These are phyloP conservation scores for Amylostereum chailletii DNA, from an alignment of 1,284 basidiomycete genomes.

Conservation along the genomic window DNA sequence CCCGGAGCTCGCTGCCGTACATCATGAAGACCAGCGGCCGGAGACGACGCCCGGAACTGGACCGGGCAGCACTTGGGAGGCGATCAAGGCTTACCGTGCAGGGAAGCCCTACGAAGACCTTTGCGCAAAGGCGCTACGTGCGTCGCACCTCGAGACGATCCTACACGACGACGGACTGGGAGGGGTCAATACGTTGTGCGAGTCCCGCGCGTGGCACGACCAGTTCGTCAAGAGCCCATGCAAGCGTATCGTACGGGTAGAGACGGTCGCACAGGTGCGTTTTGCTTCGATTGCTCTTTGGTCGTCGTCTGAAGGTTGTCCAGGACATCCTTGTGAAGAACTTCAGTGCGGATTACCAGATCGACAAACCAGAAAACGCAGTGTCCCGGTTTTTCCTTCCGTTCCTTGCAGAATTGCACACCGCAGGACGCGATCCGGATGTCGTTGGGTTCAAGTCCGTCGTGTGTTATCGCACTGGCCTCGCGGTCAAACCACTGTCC, in stretches of 20 bases:
- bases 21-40: background rate
- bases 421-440: slow-evolving; percentile 29
- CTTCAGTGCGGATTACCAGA: slow-evolving; percentile 14
- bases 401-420: slow-evolving; percentile 25
- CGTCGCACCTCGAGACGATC: slow-evolving; percentile 51
- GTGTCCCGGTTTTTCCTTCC: slow-evolving; percentile 24
- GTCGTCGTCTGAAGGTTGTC: background rate
- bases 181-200: slow-evolving; percentile 35
- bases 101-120: slow-evolving; percentile 42
- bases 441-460: slow-evolving; percentile 73
- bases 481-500: slow-evolving; percentile 33
- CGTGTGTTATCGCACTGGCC: slow-evolving; percentile 65
- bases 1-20: background rate
- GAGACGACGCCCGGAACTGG: background rate
- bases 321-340: slow-evolving; percentile 28
- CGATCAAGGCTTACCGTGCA: slow-evolving; percentile 38
- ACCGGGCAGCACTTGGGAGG: slow-evolving; percentile 44
- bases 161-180: slow-evolving; percentile 66
- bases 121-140: slow-evolving; percentile 43
- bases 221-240: slow-evolving; percentile 40
- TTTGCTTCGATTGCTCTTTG: background rate
- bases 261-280: slow-evolving; percentile 56
- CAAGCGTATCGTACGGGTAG: slow-evolving; percentile 58
- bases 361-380: slow-evolving; percentile 13
- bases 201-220: slow-evolving; percentile 53